These are phyloP conservation scores for Halophytophthora polymorphica DNA, from an alignment of 352 stramenopile species.

Conservation along the genomic window DNA sequence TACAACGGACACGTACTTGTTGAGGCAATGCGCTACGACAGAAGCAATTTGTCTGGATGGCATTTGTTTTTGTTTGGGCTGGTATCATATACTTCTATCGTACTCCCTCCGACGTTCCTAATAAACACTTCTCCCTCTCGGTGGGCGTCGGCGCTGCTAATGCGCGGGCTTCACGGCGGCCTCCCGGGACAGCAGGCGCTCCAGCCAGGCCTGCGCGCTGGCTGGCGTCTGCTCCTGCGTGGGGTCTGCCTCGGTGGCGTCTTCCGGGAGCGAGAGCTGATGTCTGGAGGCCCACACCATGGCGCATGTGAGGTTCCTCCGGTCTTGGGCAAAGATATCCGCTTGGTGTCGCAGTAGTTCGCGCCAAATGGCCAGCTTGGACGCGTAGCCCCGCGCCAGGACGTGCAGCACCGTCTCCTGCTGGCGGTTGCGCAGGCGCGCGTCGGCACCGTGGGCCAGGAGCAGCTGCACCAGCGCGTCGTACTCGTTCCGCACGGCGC, in stretches of 20 bases:
- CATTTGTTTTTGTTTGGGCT: too few relatives aligned
- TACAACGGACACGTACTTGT: too few relatives aligned
- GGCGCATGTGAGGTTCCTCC: slow-evolving; percentile 13
- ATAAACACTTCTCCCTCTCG: too few relatives aligned
- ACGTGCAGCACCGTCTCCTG: slow-evolving; percentile 22
- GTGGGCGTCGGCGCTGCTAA: too few relatives aligned
- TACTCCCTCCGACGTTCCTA: too few relatives aligned
- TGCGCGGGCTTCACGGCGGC: too few relatives aligned
- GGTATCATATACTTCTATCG: too few relatives aligned
- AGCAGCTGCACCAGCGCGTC: slow-evolving; percentile 19
- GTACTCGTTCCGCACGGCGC: slow-evolving; percentile 19
- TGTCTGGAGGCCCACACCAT: slow-evolving; percentile 16
- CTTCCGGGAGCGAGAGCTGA: background rate
- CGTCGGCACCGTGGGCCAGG: slow-evolving; percentile 16
- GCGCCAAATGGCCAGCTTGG: slow-evolving; percentile 20
- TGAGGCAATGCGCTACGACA: too few relatives aligned
- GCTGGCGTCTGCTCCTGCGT: background rate
- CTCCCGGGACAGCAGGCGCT: too few relatives aligned
- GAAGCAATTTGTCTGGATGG: too few relatives aligned
- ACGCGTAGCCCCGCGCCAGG: slow-evolving; percentile 25
- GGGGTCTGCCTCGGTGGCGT: background rate
- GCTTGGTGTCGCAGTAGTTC: slow-evolving; percentile 17
- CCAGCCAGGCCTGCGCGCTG: too few relatives aligned
- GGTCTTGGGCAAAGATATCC: slow-evolving; percentile 16
- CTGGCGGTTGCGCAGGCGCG: slow-evolving; percentile 11